phyloP scores from a whole-genome alignment of 257 asterid genomes.

The Oldenlandia corymbosa region DNA sequence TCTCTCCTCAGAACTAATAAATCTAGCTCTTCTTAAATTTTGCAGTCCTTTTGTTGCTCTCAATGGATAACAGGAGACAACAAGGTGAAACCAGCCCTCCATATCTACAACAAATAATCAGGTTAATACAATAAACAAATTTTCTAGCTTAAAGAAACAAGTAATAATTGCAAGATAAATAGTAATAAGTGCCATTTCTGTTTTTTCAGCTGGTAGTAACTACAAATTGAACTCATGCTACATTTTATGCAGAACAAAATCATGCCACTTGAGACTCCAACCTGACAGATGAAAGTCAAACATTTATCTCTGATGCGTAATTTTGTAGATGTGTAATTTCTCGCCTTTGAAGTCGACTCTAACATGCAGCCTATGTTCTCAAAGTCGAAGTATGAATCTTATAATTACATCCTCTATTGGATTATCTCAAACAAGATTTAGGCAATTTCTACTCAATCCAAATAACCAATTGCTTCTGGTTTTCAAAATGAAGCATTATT shows the following conservation, averaged over 20 bases:
- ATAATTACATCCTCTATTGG: not conserved
- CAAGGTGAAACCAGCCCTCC: conserved; percentile 82
- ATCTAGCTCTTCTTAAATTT: conserved; percentile 58
- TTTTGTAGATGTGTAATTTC: too few species aligned
- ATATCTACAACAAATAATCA: conserved; percentile 52
- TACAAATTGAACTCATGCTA: not conserved
- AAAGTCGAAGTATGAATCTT: not conserved
- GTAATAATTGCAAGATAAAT: conserved; percentile 6
- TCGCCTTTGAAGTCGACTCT: not conserved
- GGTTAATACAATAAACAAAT: conserved; percentile 15
- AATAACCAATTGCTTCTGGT: not conserved
- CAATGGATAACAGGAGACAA: conserved; percentile 78
- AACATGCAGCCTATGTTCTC: not conserved
- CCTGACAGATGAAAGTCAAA: not conserved
- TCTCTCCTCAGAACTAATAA: conserved; percentile 47
- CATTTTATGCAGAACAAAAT: not conserved
- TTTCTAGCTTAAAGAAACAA: not conserved
- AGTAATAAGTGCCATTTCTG: not conserved
- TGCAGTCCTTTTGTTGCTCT: conserved; percentile 39
- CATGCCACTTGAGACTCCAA: not conserved
- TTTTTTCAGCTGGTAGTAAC: not conserved
- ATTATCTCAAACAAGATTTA: not conserved
- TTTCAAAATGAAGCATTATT: not conserved
- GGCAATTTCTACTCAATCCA: not conserved
- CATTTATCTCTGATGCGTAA: too few species aligned